Evolutionary conservation across 1,284 basidiomycete genomes (phyloP), one percentile per base, ranked within the genome.

Genomic region (Puccinia coronata): DNA sequence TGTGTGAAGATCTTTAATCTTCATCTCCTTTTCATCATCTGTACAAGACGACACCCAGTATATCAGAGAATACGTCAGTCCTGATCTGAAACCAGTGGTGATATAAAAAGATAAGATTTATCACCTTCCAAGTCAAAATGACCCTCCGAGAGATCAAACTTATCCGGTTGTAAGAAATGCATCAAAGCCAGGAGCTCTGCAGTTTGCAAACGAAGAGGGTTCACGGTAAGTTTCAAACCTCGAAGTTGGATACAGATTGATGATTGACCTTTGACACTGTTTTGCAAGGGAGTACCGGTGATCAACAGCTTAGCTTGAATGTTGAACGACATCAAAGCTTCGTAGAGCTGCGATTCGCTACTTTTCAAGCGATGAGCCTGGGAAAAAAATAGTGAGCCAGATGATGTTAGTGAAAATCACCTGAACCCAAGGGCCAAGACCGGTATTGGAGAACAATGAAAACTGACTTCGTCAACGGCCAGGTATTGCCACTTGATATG

Each of bases 111-210:
- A 69, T 51, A 53, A 41, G 63, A 18, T 16, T 55, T 47, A 53
- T 63, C 53, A 81, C 80, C 80, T 67, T 81, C 80, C 53, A 81
- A 73, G 57, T 81, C 80, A 53, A 81, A 81, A 61, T 81, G 80
- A 34, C 80, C 80, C 57, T 81, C 80, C 2, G 61, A 81, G 57
- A 86, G 84, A 67, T 88, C 86, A 92, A 96, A 99, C 88, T 95
- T 94, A 85, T 98, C 96, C 5, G 97, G 97, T 91, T 97, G 96
- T 82, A 99, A 88, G 89, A 99, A 99, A 86, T 99, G 97, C 92
- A 99, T 97, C 84, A 99, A 88, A 20, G 97, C 94, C 57, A 98
- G 89, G 31, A 99, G 89, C 87, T 99, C 97, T 95, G 85, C 14
- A 65, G 82, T 83, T 74, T 25, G 51, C n/a, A 61, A 9, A 73